Evolutionary conservation across 371 early-diverging fungal genomes (phyloP).

Genomic region (Mucor saturninus): DNA sequence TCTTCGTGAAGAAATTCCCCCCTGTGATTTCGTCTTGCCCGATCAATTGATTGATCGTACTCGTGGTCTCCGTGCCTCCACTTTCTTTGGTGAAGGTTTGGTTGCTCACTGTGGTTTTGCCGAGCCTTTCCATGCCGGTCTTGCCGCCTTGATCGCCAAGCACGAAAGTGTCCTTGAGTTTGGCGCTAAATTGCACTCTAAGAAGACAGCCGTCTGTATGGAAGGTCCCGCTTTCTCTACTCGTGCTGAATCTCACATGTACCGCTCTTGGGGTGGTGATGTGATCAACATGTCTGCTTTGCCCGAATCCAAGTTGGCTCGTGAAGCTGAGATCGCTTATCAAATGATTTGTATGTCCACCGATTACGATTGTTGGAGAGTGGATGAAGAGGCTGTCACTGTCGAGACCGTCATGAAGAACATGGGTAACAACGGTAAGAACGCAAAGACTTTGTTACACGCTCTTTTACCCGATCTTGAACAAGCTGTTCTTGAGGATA

Average conservation of each 20-base stretch:
- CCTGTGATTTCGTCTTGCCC: conserved; percentile 94
- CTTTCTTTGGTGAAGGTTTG: conserved; percentile 93
- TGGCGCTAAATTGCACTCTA: conserved; percentile 65
- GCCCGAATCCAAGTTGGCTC: conserved; percentile 96
- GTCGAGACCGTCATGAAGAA: conserved; percentile 93
- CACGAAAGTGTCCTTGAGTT: conserved; percentile 55
- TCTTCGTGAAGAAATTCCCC: conserved; percentile 90
- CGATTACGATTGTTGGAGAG: conserved; percentile 98
- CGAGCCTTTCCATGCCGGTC: conserved; percentile 88
- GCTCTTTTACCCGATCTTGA: conserved; percentile 83
- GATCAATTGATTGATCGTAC: conserved; percentile 96
- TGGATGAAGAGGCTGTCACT: conserved; percentile 87
- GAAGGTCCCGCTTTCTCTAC: conserved; percentile 98
- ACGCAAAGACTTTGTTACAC: conserved; percentile 80
- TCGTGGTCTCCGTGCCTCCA: conserved; percentile 82
- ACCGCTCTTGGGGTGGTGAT: conserved; percentile 91
- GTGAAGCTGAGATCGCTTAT: conserved; percentile 97
- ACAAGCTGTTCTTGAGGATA: conserved; percentile 56
- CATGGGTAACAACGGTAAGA: conserved; percentile 83
- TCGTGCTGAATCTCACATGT: conserved; percentile 95
- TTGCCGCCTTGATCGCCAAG: conserved; percentile 74
- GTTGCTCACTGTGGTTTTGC: conserved; percentile 92
- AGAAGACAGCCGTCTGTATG: conserved; percentile 94
- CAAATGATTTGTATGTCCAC: conserved; percentile 99
- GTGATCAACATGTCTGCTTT: conserved; percentile 97